phyloP scores from a whole-genome alignment of 331 rosid genomes.

The Telfairia occidentalis region DNA sequence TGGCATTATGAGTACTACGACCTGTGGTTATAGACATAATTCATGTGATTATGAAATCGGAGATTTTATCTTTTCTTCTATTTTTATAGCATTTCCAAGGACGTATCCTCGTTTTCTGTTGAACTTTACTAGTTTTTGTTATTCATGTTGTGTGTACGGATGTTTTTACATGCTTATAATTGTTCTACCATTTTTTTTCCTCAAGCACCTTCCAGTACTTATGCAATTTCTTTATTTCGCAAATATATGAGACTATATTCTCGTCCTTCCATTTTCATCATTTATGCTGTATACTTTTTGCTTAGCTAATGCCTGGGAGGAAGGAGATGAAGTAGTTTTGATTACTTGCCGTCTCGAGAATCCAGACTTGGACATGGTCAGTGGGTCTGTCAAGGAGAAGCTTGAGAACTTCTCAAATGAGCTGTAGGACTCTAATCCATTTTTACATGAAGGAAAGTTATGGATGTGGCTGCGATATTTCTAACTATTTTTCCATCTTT shows the following conservation, averaged over 20 bases:
- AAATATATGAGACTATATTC: background rate
- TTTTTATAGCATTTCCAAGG: background rate
- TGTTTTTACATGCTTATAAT: background rate
- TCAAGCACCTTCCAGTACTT: background rate
- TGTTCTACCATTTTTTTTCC: background rate
- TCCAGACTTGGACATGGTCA: conserved; percentile 53
- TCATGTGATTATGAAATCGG: background rate
- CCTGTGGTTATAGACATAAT: background rate
- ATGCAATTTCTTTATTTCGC: background rate
- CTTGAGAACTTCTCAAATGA: conserved; percentile 58
- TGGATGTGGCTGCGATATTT: conserved; percentile 11
- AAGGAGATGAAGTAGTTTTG: conserved; percentile 78
- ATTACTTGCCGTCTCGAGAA: conserved; percentile 78
- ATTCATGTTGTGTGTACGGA: background rate
- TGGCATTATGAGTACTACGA: background rate
- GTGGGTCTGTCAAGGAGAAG: conserved; percentile 59
- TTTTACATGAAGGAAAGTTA: conserved; percentile 4
- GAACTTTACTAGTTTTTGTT: background rate
- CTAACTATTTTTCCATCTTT: conserved; percentile 13
- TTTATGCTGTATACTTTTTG: background rate
- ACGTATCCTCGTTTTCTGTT: background rate
- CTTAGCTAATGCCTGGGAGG: conserved; percentile 98
- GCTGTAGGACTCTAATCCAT: conserved; percentile 35
- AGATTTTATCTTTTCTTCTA: background rate
- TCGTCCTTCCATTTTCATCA: conserved; percentile 4